Evolutionary conservation across 2,329 filamentous ascomycete genomes (phyloP), one percentile per base, ranked within the genome.

Genomic region (Coniochaeta pulveracea): DNA sequence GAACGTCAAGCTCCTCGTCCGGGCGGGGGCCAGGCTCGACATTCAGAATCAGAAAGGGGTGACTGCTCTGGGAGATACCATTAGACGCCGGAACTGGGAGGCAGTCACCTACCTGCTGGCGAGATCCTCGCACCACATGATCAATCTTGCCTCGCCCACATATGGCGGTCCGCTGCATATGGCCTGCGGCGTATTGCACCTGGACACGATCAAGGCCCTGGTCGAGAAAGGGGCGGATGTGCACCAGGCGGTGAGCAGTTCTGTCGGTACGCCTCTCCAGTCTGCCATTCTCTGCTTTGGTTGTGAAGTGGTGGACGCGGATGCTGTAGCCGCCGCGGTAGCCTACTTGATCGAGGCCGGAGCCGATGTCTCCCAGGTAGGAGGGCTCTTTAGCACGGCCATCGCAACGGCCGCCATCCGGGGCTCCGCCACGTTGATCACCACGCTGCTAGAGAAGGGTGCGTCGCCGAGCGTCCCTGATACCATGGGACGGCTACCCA

Each of bases 241-340:
- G 10, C 18, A 29, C 10, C 4, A n/a, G 14, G 27, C 27, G 10
- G 27, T 29, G 5, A 29, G 10, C 27, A 29, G 27, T 15, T 16
- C 21, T n/a, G 27, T 19, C 17, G 27, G 15, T 18, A 29, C 27
- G 3, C 27, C 27, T 18, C 17, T 29, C 10, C 27, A 29, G 27
- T 29, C 27, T 6, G 27, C 27, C n/a, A 29, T 29, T 11, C 27
- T 29, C 5, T 29, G 27, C 27, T 19, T 29, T 18, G 21, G 21
- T 18, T 18, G 10, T 4, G 18, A 23, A 8, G 21, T 18, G 9
- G 27, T 18, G n/a, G 27, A 18, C 27, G 21, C 4, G 6, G 27
- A 29, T 10, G 27, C 18, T 18, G 21, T 29, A 12, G 16, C 6
- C 5, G 27, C 27, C 16, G 21, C 21, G 21, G 27, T 29, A 3